Evolutionary conservation across 2,329 filamentous ascomycete species (phyloP).

Genomic region (Myriosclerotinia duriaeana): DNA sequence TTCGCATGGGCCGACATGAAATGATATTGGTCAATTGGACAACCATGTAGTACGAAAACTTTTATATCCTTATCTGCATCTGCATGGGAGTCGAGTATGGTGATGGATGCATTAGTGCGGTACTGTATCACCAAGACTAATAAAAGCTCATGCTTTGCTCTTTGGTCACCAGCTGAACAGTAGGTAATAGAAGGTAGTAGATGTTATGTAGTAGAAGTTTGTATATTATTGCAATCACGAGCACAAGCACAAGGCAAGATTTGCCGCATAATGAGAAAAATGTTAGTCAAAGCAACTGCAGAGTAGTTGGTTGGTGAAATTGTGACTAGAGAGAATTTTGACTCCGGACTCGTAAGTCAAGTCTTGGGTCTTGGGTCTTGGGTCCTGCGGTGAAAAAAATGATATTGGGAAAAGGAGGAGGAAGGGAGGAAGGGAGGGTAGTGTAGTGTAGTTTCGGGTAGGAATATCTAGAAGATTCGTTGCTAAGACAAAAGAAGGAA

Average conservation of each 20-base stretch:
- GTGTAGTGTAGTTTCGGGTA: background rate
- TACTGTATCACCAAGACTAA: background rate
- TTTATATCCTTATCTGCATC: background rate
- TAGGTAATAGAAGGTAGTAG: background rate
- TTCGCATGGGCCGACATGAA: background rate
- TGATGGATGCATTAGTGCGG: conserved; percentile 1
- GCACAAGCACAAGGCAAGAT: background rate
- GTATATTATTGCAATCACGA: too few relatives aligned
- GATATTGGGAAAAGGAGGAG: background rate
- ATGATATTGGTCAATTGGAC: background rate
- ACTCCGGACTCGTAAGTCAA: too few relatives aligned
- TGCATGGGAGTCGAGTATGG: background rate
- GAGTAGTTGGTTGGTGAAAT: background rate
- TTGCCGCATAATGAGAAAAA: background rate
- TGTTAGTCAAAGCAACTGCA: conserved; percentile 7
- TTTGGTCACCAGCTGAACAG: background rate
- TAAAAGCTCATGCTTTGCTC: background rate
- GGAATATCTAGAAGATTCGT: conserved; percentile 10
- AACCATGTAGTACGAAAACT: background rate
- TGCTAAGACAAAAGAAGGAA: conserved; percentile 3
- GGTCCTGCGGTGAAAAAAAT: conserved; percentile 13
- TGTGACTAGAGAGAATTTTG: too few relatives aligned
- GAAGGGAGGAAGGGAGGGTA: too few relatives aligned
- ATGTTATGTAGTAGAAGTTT: too few relatives aligned
- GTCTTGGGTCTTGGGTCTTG: too few relatives aligned